Percentiles rank a stretch among this genome's conserved stretches.
These are phyloP conservation scores for Avena eriantha DNA, from an alignment of 176 grass and related monocot species.

Conservation along the genomic window DNA sequence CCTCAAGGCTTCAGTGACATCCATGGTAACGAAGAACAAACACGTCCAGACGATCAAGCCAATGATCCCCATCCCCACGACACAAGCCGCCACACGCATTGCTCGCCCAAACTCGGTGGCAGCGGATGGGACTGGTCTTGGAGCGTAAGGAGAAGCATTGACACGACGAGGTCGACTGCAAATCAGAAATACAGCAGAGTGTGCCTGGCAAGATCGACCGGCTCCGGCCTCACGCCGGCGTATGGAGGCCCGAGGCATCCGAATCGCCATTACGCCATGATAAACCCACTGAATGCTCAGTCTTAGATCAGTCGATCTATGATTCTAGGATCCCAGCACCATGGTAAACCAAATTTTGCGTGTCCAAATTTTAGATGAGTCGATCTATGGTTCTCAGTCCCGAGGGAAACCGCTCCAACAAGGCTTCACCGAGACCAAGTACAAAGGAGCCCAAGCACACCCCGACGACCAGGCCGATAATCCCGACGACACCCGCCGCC, in stretches of 20 bases:
- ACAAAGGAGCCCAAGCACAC: background rate
- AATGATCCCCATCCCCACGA: background rate
- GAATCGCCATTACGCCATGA: too few species aligned
- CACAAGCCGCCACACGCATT: background rate
- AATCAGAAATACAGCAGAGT: background rate
- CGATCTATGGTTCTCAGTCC: background rate
- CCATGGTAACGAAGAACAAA: background rate
- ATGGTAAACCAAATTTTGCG: too few species aligned
- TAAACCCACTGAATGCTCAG: too few species aligned
- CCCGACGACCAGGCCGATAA: background rate
- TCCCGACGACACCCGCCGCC: background rate
- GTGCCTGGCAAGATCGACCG: background rate
- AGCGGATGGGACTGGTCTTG: background rate
- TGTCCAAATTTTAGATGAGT: background rate
- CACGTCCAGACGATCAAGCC: background rate
- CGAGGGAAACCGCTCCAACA: background rate
- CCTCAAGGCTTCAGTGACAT: background rate
- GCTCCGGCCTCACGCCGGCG: background rate
- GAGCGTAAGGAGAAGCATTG: background rate
- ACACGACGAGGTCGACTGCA: background rate
- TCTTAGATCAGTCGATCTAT: too few species aligned
- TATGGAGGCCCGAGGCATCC: too few species aligned
- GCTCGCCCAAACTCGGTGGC: background rate
- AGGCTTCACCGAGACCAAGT: background rate
- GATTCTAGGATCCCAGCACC: too few species aligned